These are phyloP conservation scores for Hanseniaspora taiwanica DNA, from an alignment of 805 yeast species.

Conservation along the genomic window DNA sequence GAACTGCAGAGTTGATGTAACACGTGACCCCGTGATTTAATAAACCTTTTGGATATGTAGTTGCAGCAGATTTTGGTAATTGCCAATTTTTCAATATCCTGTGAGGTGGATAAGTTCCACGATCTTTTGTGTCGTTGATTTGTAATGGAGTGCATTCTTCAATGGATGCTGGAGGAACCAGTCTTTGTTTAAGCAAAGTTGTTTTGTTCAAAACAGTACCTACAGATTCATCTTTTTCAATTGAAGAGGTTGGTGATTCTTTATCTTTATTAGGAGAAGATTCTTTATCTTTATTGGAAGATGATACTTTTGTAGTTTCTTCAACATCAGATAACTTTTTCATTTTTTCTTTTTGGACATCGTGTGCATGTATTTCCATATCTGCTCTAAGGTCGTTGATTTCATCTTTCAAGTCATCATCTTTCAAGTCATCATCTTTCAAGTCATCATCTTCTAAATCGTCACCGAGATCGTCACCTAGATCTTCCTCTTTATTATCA, in stretches of 20 bases:
- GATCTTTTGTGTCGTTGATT: conserved; percentile 37
- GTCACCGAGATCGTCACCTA: not conserved
- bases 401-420: conserved; percentile 21
- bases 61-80: conserved; percentile 20
- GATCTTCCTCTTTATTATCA: not conserved
- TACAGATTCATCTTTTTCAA: too few relatives aligned
- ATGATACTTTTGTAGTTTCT: too few relatives aligned
- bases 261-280: too few relatives aligned
- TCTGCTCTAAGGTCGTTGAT: conserved; percentile 9
- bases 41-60: conserved; percentile 50
- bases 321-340: not conserved
- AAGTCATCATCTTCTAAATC: conserved; percentile 18
- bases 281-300: too few relatives aligned
- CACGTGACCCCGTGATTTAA: conserved; percentile 92
- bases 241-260: too few relatives aligned
- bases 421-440: conserved; percentile 15
- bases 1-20: conserved; percentile 91
- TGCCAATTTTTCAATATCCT: conserved; percentile 64
- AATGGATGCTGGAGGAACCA: conserved; percentile 1
- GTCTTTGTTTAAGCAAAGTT: conserved; percentile 1
- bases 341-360: not conserved
- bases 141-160: conserved; percentile 4
- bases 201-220: too few relatives aligned
- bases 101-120: conserved; percentile 46
- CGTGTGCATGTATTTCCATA: conserved; percentile 3